Conservation (phyloP, 176 grass and related monocot species). For the Tillandsia leiboldiana region DNA sequence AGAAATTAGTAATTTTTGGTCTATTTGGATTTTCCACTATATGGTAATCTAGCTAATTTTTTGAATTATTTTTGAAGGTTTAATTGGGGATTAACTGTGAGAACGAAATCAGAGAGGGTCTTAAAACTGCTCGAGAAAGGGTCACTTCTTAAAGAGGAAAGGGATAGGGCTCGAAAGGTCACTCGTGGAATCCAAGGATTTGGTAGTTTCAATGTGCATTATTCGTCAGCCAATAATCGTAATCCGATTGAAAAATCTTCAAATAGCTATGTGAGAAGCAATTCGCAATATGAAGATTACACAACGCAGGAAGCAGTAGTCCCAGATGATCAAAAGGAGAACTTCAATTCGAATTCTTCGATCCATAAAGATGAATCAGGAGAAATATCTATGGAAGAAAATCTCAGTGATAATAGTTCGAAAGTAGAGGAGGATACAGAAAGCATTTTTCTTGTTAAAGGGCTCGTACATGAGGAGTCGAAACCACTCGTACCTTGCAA, state of each 20-base stretch:
- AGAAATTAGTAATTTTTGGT: neutral
- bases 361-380: neutral
- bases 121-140: constrained; percentile 72
- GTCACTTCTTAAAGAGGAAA: constrained; percentile 63
- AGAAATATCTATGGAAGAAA: too few species aligned
- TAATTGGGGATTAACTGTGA: constrained; percentile 72
- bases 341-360: constrained; percentile 5
- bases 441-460: neutral
- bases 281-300: constrained; percentile 33
- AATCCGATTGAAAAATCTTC: neutral
- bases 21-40: too few species aligned
- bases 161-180: constrained; percentile 54
- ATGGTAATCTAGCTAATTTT: neutral
- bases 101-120: constrained; percentile 63
- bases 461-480: neutral
- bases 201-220: constrained; percentile 68
- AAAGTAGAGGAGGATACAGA: neutral
- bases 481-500: constrained; percentile 16
- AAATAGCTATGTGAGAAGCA: constrained; percentile 36
- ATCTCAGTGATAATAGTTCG: neutral
- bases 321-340: constrained; percentile 37
- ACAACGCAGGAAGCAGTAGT: neutral
- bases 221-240: neutral
- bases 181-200: constrained; percentile 66
- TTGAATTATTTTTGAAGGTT: constrained; percentile 27